These are phyloP conservation scores for Chlamydomonas reinhardtii DNA, from an alignment of 163 green algal species.

Conservation along the genomic window DNA sequence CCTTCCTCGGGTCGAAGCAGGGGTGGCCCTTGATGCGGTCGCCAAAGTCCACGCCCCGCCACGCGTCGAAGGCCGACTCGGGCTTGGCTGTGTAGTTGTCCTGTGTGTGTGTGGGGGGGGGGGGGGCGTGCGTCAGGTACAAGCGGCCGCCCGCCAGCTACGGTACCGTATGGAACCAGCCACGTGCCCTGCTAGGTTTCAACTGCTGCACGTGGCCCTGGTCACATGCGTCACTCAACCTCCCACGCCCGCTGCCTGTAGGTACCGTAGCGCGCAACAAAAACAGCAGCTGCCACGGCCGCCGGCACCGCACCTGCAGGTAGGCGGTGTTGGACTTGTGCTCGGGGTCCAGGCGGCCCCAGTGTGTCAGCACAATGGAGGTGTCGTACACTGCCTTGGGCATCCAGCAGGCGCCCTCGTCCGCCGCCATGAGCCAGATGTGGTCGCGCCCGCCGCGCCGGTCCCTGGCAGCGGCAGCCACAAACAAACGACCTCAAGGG, in stretches of 20 bases:
- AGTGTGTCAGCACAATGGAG: constrained; percentile 56
- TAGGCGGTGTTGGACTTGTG: constrained; percentile 20
- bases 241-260: too few relatives aligned
- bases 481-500: too few relatives aligned
- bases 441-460: constrained; percentile 73
- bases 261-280: too few relatives aligned
- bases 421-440: constrained; percentile 58
- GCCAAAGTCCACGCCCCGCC: not conserved
- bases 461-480: constrained; percentile 22
- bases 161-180: too few relatives aligned
- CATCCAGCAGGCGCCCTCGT: constrained; percentile 51
- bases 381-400: constrained; percentile 52
- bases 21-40: constrained; percentile 20
- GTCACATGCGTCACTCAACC: not conserved
- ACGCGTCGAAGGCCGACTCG: not conserved
- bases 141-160: too few relatives aligned
- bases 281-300: too few relatives aligned
- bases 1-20: constrained; percentile 55
- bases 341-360: constrained; percentile 30
- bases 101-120: not conserved
- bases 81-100: constrained; percentile 49
- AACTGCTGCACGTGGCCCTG: too few relatives aligned
- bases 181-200: too few relatives aligned
- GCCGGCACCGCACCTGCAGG: constrained; percentile 14
- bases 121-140: too few relatives aligned